Base-by-base conservation (phyloP, 768 basidiomycete species). In the Russula compacta region DNA sequence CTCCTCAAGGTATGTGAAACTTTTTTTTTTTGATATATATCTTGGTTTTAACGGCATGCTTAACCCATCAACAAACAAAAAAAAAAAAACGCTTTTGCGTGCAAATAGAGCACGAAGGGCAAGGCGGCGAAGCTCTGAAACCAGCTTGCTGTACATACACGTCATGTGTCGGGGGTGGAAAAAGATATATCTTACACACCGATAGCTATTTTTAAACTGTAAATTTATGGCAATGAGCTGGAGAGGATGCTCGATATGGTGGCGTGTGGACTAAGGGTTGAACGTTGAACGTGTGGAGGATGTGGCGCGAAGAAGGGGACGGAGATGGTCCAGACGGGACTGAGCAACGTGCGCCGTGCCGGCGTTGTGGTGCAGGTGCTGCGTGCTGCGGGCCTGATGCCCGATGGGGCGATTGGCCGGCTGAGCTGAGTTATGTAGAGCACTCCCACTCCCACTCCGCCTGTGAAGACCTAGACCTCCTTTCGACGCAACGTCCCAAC, bases 1-100 rank as follows among this genome's bases (percentile, higher is more conserved):
- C 81, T 98, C 14, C 80, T 98, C 53, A 89, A 88, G 81, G 92
- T 90, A 58, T 56, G 78, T 67, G n/a, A n/a, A n/a, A n/a, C n/a
- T n/a, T n/a, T n/a, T n/a, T n/a, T n/a, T n/a, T n/a, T n/a, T n/a
- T n/a, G n/a, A 39, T 12, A 10, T 29, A 29, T 29, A 3, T 29
- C 24, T 29, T 29, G 3, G 24, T 10, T 21, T 3, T 14, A 3
- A 6, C 11, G 8, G n/a, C 32, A 11, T 24, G 43, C 21, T 53
- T 53, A 21, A 61, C 6, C 6, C 3, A n/a, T 29, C 24, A 3
- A 29, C 24, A 29, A 29, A 29, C 24, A n/a, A n/a, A n/a, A n/a
- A n/a, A n/a, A n/a, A n/a, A n/a, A n/a, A n/a, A n/a, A n/a, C 3
- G 24, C 24, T 29, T 29, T 29, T 29, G 21, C 3, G 11, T 42